Conservation (phyloP, 371 early-diverging fungal species). For the Lichtheimia corymbifera region DNA sequence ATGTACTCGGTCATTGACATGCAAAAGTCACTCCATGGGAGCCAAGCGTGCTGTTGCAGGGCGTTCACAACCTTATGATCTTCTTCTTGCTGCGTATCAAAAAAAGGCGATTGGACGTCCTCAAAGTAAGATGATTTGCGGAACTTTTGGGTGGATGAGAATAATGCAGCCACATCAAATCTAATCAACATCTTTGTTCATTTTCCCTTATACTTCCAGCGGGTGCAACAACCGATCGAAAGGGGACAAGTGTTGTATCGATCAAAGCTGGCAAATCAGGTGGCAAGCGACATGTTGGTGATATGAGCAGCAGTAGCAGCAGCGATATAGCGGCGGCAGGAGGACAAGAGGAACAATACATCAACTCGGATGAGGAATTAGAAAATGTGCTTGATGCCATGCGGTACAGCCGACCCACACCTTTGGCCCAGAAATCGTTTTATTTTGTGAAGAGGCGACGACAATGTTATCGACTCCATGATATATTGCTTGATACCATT, state of each 20-base stretch:
- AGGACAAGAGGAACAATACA: constrained; percentile 19
- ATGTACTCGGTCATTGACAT: constrained; percentile 80
- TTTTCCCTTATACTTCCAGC: background rate
- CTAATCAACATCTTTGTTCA: constrained; percentile 15
- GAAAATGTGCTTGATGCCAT: constrained; percentile 59
- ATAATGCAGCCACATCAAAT: constrained; percentile 10
- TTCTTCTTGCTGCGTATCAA: constrained; percentile 68
- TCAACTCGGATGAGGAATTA: constrained; percentile 71
- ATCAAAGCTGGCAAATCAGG: no score
- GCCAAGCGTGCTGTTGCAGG: constrained; percentile 79
- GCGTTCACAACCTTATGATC: constrained; percentile 75
- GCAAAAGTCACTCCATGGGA: constrained; percentile 86
- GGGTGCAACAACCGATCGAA: no score
- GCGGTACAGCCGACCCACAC: constrained; percentile 53
- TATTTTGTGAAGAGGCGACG: constrained; percentile 61
- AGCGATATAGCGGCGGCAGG: no score
- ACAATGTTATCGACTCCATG: constrained; percentile 62
- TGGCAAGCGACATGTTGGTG: background rate
- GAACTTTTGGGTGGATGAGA: no score
- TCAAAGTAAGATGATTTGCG: constrained; percentile 31
- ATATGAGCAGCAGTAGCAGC: no score
- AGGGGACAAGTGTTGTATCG: no score
- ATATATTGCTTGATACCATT: constrained; percentile 69
- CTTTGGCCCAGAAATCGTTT: constrained; percentile 54
- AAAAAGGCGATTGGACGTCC: constrained; percentile 57